Conservation (phyloP, 805 yeast genomes). For the Candida insectorum region DNA sequence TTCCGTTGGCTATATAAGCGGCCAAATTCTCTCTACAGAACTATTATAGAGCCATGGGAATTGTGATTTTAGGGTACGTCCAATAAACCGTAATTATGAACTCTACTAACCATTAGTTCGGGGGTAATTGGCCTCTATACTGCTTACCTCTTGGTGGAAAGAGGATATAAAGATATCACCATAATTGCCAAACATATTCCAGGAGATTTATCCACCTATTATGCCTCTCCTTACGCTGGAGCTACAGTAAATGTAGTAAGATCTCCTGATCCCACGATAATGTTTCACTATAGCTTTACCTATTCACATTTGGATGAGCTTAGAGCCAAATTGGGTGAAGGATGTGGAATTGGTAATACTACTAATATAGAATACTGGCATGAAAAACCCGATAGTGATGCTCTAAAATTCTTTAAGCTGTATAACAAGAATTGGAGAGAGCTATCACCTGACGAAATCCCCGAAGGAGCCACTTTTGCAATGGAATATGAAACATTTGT, state of each 20-base stretch:
- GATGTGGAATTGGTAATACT: slow-evolving; percentile 5
- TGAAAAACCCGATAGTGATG: slow-evolving; percentile 2
- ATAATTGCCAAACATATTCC: slow-evolving; percentile 20
- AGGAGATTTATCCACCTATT: slow-evolving; percentile 20
- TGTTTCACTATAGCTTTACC: slow-evolving; percentile 9
- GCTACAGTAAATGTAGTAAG: slow-evolving; percentile 22
- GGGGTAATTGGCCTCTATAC: slow-evolving; percentile 14
- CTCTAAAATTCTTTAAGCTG: slow-evolving; percentile 2
- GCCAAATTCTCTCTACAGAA: too few species aligned
- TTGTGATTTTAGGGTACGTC: background rate
- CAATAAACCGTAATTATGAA: background rate
- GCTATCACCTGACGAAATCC: slow-evolving; percentile 28
- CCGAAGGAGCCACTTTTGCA: slow-evolving; percentile 54
- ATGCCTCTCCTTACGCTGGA: slow-evolving; percentile 26
- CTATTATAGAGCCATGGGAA: too few species aligned
- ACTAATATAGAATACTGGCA: slow-evolving; percentile 5
- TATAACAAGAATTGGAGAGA: slow-evolving; percentile 4
- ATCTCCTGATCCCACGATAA: slow-evolving; percentile 17
- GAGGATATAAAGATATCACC: slow-evolving; percentile 11
- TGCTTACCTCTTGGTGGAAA: slow-evolving; percentile 9
- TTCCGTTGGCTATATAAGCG: too few species aligned
- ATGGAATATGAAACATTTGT: slow-evolving; percentile 21
- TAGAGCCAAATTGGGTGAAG: background rate
- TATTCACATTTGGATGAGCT: slow-evolving; percentile 8
- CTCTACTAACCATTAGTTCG: too few species aligned